phyloP scores from a whole-genome alignment of 176 grass and related monocot species.

The sorghum (Sorghum bicolor) region Sorghum_bicolor_NCBIv3 NC_012879.2:5699501-5700000 shows the following conservation, averaged over 20 bases:
- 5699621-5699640: conserved; percentile 34
- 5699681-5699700: too few species aligned
- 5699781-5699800: conserved; percentile 39
- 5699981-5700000: neutral
- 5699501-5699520: neutral
- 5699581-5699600: neutral
- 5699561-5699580: neutral
- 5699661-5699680: too few species aligned
- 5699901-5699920: neutral
- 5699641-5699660: neutral
- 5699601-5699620: neutral
- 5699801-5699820: conserved; percentile 6
- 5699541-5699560: too few species aligned
- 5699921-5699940: conserved; percentile 38
- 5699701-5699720: neutral
- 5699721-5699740: conserved; percentile 26
- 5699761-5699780: neutral
- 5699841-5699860: fast-evolving
- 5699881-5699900: neutral
- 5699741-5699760: neutral
- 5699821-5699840: neutral
- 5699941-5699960: neutral
- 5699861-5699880: neutral
- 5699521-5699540: neutral
- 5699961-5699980: neutral